A percentile compares a stretch with the other conserved stretches of the same genome.
Evolutionary conservation across 495 filamentous ascomycete genomes (phyloP).

Genomic region (Hypoxylon rickii): DNA sequence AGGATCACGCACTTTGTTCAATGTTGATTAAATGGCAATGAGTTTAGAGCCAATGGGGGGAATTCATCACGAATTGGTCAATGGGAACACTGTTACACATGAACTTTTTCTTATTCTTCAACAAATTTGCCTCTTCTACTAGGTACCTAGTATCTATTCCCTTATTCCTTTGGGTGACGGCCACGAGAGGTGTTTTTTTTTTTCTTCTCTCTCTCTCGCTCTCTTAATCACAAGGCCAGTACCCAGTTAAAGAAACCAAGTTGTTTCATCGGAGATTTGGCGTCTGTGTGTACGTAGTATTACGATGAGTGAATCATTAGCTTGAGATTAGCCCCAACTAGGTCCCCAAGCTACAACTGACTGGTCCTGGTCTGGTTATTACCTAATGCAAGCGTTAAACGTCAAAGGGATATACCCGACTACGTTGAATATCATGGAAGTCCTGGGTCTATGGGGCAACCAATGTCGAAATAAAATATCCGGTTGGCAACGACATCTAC

Average conservation of each 20-base stretch:
- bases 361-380: too few relatives aligned
- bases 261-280: slow-evolving; percentile 20
- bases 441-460: slow-evolving; percentile 8
- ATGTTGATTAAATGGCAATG: slow-evolving; percentile 30
- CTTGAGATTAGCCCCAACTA: too few relatives aligned
- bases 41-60: slow-evolving; percentile 3
- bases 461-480: slow-evolving; percentile 14
- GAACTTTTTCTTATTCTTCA: neutral
- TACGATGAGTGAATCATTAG: neutral
- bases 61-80: slow-evolving; percentile 14
- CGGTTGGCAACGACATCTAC: slow-evolving; percentile 16
- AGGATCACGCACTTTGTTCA: slow-evolving; percentile 29
- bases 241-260: neutral
- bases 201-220: neutral
- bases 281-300: slow-evolving; percentile 20
- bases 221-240: neutral
- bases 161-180: neutral
- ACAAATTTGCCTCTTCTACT: too few relatives aligned
- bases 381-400: neutral
- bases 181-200: too few relatives aligned
- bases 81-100: neutral
- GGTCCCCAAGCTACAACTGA: too few relatives aligned
- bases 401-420: slow-evolving; percentile 10
- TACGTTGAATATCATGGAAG: neutral
- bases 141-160: too few relatives aligned